Percentiles rank a stretch among this genome's conserved stretches.
Evolutionary conservation across 768 basidiomycete genomes (phyloP).

Genomic region (Boletus rubroflammeus): DNA sequence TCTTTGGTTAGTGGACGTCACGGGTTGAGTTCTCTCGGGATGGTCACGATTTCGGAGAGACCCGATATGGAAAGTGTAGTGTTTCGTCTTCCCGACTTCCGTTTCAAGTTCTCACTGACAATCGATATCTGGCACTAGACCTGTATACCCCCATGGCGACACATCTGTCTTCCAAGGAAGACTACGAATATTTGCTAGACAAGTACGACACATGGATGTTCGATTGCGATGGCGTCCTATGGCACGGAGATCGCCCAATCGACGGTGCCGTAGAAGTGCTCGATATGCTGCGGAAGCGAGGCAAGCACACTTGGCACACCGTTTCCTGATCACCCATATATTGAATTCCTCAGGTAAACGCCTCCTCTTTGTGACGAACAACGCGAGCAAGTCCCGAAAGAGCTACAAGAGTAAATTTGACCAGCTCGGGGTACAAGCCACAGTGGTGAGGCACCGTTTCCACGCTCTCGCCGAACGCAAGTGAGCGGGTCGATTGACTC

Average conservation of each 20-base stretch:
- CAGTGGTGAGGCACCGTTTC: conserved; percentile 58
- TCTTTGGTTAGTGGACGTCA: neutral
- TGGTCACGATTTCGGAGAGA: conserved; percentile 4
- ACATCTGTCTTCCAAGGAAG: conserved; percentile 33
- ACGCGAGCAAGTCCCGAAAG: conserved; percentile 88
- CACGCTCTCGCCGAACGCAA: neutral
- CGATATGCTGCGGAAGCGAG: conserved; percentile 61
- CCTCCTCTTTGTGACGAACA: conserved; percentile 94
- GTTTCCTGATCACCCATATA: conserved; percentile 4
- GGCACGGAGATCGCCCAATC: conserved; percentile 78
- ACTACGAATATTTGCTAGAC: conserved; percentile 49
- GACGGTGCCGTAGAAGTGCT: conserved; percentile 79
- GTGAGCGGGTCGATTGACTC: neutral
- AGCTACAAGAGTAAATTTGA: conserved; percentile 92
- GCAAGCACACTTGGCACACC: conserved; percentile 42
- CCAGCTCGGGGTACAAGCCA: conserved; percentile 77
- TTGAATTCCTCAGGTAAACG: conserved; percentile 54
- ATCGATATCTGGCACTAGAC: conserved; percentile 14
- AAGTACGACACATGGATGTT: conserved; percentile 93
- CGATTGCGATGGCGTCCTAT: conserved; percentile 95
- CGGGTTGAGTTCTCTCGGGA: neutral
- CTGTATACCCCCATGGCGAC: conserved; percentile 22
- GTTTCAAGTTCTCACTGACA: neutral
- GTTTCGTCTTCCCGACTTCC: conserved; percentile 3
- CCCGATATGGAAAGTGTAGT: conserved; percentile 25